Evolutionary conservation across 495 filamentous ascomycete species (phyloP).

Genomic region (Penicillium turbatum): DNA sequence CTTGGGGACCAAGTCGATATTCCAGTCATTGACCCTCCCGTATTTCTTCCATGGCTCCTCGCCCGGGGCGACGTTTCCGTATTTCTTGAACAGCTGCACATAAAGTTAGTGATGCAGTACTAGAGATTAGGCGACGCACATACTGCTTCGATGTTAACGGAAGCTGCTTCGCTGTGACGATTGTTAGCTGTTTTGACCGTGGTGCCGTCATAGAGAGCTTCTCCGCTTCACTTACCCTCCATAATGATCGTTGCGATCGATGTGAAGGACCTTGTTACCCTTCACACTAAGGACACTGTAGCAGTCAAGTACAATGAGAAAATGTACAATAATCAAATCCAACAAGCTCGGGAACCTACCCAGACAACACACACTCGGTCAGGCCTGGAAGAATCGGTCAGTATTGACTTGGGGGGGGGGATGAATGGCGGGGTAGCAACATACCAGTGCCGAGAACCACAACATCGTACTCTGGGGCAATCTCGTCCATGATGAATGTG

Average conservation of each 20-base stretch:
- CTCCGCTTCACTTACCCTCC: conserved; percentile 67
- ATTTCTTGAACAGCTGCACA: conserved; percentile 85
- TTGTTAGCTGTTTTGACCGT: conserved; percentile 18
- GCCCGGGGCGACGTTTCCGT: conserved; percentile 72
- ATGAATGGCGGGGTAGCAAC: conserved; percentile 42
- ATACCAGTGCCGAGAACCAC: conserved; percentile 95
- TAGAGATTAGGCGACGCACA: conserved; percentile 17
- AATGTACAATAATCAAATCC: neutral
- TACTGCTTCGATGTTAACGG: conserved; percentile 90
- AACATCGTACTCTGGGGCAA: conserved; percentile 94
- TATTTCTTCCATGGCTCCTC: conserved; percentile 98
- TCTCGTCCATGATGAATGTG: conserved; percentile 76
- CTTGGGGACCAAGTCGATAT: conserved; percentile 97
- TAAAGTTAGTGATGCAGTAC: conserved; percentile 12
- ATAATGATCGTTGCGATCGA: conserved; percentile 98
- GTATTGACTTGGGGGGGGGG: conserved; percentile 17
- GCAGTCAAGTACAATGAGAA: conserved; percentile 1
- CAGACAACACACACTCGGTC: conserved; percentile 97
- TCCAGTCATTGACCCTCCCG: conserved; percentile 96
- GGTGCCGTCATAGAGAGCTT: conserved; percentile 18
- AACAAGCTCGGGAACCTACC: conserved; percentile 50
- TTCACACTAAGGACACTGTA: conserved; percentile 91
- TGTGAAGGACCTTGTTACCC: conserved; percentile 98
- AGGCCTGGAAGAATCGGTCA: conserved; percentile 59
- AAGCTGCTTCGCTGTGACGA: conserved; percentile 75